Percentiles rank a stretch among this genome's conserved stretches.
phyloP scores from a whole-genome alignment of 805 yeast genomes.

The Nakazawaea ambrosiae region DNA sequence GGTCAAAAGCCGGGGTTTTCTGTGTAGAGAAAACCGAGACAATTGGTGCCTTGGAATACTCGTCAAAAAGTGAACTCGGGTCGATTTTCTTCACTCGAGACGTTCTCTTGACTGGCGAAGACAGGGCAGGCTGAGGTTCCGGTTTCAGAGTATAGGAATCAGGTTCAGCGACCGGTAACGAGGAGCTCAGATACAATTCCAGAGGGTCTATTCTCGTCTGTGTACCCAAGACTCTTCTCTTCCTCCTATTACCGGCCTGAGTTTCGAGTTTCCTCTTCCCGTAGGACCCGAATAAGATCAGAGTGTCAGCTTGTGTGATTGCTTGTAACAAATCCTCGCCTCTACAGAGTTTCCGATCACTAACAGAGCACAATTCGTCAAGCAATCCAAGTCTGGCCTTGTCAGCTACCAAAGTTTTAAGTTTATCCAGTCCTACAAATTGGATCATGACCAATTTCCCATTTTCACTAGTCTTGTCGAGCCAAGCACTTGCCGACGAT shows the following conservation, averaged over 20 bases:
- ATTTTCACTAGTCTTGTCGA: not conserved
- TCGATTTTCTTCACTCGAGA: too few relatives aligned
- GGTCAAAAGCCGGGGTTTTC: too few relatives aligned
- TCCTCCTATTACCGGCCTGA: not conserved
- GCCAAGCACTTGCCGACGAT: not conserved
- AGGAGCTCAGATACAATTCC: not conserved
- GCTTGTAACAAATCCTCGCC: constrained; percentile 6
- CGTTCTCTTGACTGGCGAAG: not conserved
- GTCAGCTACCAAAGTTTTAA: not conserved
- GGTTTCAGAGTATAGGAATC: not conserved
- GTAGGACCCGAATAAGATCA: not conserved
- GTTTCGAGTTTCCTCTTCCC: constrained; percentile 5
- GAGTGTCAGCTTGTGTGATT: constrained; percentile 1
- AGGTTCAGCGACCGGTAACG: not conserved
- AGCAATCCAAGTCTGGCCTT: not conserved
- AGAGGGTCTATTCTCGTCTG: not conserved
- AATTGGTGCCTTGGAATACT: too few relatives aligned
- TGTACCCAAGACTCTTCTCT: not conserved
- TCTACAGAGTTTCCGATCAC: constrained; percentile 2
- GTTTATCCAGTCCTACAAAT: constrained; percentile 3
- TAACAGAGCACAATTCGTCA: constrained; percentile 2
- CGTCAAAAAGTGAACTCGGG: too few relatives aligned
- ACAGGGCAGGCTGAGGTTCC: not conserved
- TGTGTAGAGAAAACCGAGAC: constrained; percentile 5
- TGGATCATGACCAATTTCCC: constrained; percentile 4